Base-by-base conservation (phyloP, 2,329 filamentous ascomycete genomes). In the Phaeomoniella chlamydospora region DNA sequence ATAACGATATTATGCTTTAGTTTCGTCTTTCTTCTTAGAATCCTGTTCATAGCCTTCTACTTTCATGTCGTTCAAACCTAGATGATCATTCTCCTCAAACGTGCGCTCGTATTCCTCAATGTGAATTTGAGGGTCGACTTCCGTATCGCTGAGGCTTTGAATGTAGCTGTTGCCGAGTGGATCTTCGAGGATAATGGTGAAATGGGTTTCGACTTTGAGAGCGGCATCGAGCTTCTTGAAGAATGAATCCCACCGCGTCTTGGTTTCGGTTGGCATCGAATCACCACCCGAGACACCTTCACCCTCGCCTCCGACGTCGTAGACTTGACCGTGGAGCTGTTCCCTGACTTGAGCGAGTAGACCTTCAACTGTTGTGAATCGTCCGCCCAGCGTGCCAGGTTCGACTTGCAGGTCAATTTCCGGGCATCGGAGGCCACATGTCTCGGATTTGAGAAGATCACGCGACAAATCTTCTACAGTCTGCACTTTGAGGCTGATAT, bases 281-380 rank as follows among this genome's bases (percentile, higher is more conserved):
- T 98, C 90, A 19, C 85, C 85, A n/a, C 74, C 77, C 14, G 62
- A 49, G 16, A 56, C 52, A 13, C 18, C 18, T 12, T 18, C 32
- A 12, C 14, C n/a, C 6, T 16, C 52, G 5, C 52, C 50, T 17
- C 57, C 59, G 12, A 72, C 62, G 48, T 92, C 75, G 57, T 93
- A 98, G 43, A 96, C 93, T 52, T 92, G 84, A 34, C 71, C 73
- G 53, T 79, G 80, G 15, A 98, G 70, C 56, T 98, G 88, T 53
- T 90, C 79, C 42, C 87, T 81, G 40, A 98, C 83, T 54, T 98
- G 84, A 0, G 85, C 90, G 37, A 96, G 67, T 14, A 96, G 74
- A 41, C 90, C 90, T 58, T 98, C 90, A 14, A 98, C 79, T 1
- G 90, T 98, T 14, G 90, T 98, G 66, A 98, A 98, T 39, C 90